Conservation (phyloP, 208 protist species). For the Spongospora subterranea region DNA sequence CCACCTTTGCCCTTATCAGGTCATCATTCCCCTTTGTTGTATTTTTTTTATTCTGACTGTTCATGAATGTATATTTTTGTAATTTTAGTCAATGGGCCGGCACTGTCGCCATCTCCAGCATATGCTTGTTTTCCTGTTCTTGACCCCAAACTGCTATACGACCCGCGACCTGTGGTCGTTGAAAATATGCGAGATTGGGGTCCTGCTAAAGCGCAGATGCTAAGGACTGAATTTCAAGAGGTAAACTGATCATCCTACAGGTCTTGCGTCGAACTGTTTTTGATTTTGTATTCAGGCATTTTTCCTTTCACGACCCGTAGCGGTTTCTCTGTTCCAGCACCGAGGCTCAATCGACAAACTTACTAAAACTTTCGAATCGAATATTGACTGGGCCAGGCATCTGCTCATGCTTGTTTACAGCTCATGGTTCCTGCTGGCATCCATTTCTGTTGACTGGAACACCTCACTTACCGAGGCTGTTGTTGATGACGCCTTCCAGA, state of each 20-base stretch:
- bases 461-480: background rate
- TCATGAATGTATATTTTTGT: no score
- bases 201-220: background rate
- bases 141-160: background rate
- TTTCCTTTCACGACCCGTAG: background rate
- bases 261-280: background rate
- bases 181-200: background rate
- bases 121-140: constrained; percentile 26
- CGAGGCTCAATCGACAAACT: background rate
- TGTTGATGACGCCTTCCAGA: constrained; percentile 23
- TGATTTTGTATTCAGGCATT: constrained; percentile 48
- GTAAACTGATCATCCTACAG: background rate
- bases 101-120: no score
- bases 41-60: no score
- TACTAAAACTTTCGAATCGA: background rate
- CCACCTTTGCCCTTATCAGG: background rate
- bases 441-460: background rate
- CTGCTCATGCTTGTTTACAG: constrained; percentile 46
- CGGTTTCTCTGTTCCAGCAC: constrained; percentile 1
- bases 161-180: background rate
- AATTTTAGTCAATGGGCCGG: no score
- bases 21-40: no score
- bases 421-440: background rate
- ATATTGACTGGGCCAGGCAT: constrained; percentile 38
- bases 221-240: background rate